phyloP scores from a whole-genome alignment of 2,329 filamentous ascomycete species.

The Venturia nashicola region DNA sequence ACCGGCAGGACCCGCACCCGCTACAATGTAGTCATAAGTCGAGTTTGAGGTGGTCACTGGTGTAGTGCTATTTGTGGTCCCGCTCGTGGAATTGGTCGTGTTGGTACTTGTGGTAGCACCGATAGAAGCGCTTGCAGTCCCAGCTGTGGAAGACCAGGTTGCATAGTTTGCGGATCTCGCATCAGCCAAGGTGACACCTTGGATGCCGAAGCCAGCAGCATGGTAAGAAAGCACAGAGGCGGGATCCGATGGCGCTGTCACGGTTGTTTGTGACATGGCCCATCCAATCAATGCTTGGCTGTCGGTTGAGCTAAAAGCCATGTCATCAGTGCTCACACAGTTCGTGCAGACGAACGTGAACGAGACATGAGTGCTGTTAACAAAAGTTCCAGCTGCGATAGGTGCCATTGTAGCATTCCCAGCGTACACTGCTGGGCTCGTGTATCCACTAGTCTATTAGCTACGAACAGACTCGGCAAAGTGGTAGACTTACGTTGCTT shows the following conservation, averaged over 20 bases:
- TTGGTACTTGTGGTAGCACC: conserved; percentile 1
- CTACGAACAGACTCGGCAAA: not conserved
- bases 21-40: conserved; percentile 27
- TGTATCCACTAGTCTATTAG: not conserved
- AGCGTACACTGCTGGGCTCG: not conserved
- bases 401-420: conserved; percentile 3
- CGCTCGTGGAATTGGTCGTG: not conserved
- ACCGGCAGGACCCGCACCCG: conserved; percentile 40
- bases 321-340: not conserved
- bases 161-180: not conserved
- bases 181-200: not conserved
- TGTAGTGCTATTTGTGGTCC: conserved; percentile 14
- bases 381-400: not conserved
- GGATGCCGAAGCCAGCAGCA: not conserved
- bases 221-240: not conserved
- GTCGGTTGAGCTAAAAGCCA: not conserved
- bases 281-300: not conserved
- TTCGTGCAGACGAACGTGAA: not conserved
- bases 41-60: conserved; percentile 12
- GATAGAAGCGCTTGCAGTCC: not conserved
- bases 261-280: not conserved
- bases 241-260: not conserved
- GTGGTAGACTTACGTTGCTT: not conserved
- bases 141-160: not conserved
- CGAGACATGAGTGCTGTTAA: not conserved